phyloP scores from a whole-genome alignment of 768 basidiomycete genomes.

The Amanita phalloides region DNA sequence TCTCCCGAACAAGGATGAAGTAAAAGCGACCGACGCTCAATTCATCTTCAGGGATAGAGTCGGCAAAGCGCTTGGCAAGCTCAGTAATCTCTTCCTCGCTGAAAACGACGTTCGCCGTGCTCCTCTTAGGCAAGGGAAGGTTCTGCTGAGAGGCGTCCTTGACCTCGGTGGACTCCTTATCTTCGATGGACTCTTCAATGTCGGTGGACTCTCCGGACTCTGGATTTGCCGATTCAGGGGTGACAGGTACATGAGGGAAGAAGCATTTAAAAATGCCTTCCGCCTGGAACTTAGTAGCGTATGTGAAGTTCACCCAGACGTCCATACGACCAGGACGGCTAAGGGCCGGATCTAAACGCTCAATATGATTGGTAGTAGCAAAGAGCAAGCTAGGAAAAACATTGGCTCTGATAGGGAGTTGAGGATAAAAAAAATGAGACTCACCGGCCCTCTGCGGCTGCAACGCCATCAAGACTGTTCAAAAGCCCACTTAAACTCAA shows the following conservation, averaged over 20 bases:
- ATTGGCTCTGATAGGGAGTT: constrained; percentile 6
- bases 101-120: constrained; percentile 46
- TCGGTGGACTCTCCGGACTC: constrained; percentile 11
- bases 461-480: constrained; percentile 81
- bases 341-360: constrained; percentile 83
- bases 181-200: too few relatives aligned
- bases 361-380: constrained; percentile 91
- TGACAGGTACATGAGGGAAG: constrained; percentile 60
- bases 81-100: constrained; percentile 67
- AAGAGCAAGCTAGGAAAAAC: constrained; percentile 55
- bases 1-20: not conserved
- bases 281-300: constrained; percentile 88
- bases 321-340: constrained; percentile 88
- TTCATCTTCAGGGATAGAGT: constrained; percentile 78
- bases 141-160: constrained; percentile 54
- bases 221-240: constrained; percentile 9
- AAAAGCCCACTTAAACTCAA: constrained; percentile 77
- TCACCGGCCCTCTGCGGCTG: constrained; percentile 78
- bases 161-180: constrained; percentile 11
- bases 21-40: constrained; percentile 49
- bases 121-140: constrained; percentile 57
- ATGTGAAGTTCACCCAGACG: constrained; percentile 85
- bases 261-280: constrained; percentile 92
- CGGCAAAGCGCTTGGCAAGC: constrained; percentile 75
- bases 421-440: constrained; percentile 17